Percentiles rank a stretch among this genome's conserved stretches.
Evolutionary conservation across 441 rosid species (phyloP).

Genomic region (Corymbia citriodora): DNA sequence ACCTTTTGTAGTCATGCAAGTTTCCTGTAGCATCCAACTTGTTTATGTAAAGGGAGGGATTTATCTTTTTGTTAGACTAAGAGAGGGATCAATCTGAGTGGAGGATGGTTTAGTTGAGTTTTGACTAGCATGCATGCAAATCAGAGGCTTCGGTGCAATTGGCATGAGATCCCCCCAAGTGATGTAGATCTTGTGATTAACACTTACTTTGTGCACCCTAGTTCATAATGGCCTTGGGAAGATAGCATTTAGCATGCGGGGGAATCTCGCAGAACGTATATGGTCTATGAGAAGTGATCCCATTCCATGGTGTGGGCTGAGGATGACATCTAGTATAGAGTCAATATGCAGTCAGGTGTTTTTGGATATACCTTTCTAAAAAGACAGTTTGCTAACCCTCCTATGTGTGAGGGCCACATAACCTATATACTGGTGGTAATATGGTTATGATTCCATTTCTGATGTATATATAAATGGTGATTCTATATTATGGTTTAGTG

Average conservation of each 20-base stretch:
- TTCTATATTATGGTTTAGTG: neutral
- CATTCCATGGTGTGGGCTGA: neutral
- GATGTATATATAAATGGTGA: neutral
- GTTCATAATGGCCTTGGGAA: neutral
- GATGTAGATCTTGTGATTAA: neutral
- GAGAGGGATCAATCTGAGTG: neutral
- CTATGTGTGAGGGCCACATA: neutral
- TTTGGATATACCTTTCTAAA: neutral
- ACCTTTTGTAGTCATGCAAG: neutral
- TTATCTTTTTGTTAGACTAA: neutral
- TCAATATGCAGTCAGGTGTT: neutral
- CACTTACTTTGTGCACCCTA: neutral
- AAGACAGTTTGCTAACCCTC: neutral
- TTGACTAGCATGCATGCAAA: neutral
- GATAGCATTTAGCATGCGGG: neutral
- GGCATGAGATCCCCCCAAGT: neutral
- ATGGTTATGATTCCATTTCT: neutral
- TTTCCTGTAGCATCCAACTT: neutral
- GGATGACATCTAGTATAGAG: neutral
- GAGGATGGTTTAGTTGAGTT: neutral
- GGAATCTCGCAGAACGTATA: neutral
- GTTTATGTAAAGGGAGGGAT: neutral
- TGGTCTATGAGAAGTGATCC: neutral
- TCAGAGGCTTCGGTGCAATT: neutral
- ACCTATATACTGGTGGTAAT: neutral